Base-by-base conservation (phyloP, 2,329 filamentous ascomycete species). In the Trichoderma afroharzianum region DNA sequence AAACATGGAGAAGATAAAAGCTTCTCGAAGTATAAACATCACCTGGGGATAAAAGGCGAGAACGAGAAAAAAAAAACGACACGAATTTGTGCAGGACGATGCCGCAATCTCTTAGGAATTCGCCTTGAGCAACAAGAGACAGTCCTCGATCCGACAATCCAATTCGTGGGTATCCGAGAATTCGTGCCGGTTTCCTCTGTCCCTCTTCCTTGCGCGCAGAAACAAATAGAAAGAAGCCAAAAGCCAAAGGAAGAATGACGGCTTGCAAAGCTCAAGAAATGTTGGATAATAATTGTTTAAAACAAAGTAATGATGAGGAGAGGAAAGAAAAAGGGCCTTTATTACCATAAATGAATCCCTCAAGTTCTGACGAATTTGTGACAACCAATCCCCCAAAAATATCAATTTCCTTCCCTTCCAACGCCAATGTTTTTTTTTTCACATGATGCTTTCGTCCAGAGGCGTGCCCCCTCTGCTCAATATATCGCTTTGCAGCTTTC, bases 401-500 rank as follows among this genome's bases (percentile, higher is more conserved):
- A 62, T 28, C 43, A 53, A 61, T 43, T 68, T 5, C 53, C 50
- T 26, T 63, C 14, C 33, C 8, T 32, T 43, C 55, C 58, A 55
- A 61, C 55, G 39, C 36, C 61, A 4, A 15, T 43, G 39, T 50
- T 53, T 26, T 63, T 68, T n/a, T 32, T 69, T 30, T 73, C 75
- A 80, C 43, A 77, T 74, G 75, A 74, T 76, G 64, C 79, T 76
- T 32, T 80, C 78, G 43, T 79, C 78, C 79, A 80, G 81, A 12
- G 81, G 79, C 43, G 81, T 80, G 32, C 78, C 79, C 6, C 73
- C 78, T 71, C 80, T 78, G 64, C 79, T 82, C 50, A 73, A 71
- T 50, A 78, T 68, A 70, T 82, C 81, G 71, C 79, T 81, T 68
- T 82, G 81, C 72, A 86, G 73, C 53, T 79, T 80, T 68, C 83